These are phyloP conservation scores for Priceomyces carsonii DNA, from an alignment of 805 yeast genomes.

Conservation along the genomic window DNA sequence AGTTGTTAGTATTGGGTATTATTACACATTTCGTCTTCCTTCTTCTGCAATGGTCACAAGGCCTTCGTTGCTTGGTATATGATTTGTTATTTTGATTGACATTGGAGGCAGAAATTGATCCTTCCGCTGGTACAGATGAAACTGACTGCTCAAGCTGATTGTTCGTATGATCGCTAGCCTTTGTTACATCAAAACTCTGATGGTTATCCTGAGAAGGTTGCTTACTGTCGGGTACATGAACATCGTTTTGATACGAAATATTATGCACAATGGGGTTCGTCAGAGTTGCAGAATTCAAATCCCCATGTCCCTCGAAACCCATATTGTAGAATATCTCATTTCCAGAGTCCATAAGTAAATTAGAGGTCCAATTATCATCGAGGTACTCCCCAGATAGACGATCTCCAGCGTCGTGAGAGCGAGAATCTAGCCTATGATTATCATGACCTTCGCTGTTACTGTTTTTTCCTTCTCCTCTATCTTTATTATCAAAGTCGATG, in stretches of 20 bases:
- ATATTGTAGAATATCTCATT: slow-evolving; percentile 33
- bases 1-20: slow-evolving; percentile 59
- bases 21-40: slow-evolving; percentile 78
- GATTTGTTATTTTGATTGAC: too few relatives aligned
- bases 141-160: not conserved
- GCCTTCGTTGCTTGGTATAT: slow-evolving; percentile 48
- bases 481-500: slow-evolving; percentile 1
- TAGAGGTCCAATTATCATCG: slow-evolving; percentile 36
- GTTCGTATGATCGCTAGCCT: not conserved
- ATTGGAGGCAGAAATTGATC: not conserved
- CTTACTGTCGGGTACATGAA: slow-evolving; percentile 10
- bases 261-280: slow-evolving; percentile 27
- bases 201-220: too few relatives aligned
- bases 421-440: not conserved
- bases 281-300: slow-evolving; percentile 1
- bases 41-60: slow-evolving; percentile 85
- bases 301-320: slow-evolving; percentile 21
- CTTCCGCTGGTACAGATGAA: not conserved
- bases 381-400: slow-evolving; percentile 10
- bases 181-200: too few relatives aligned
- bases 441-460: not conserved
- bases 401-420: slow-evolving; percentile 1
- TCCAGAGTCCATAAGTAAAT: slow-evolving; percentile 31
- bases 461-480: not conserved
- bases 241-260: slow-evolving; percentile 32